phyloP scores from a whole-genome alignment of 177 flowering plant species.

The Vitis hybrid region DNA sequence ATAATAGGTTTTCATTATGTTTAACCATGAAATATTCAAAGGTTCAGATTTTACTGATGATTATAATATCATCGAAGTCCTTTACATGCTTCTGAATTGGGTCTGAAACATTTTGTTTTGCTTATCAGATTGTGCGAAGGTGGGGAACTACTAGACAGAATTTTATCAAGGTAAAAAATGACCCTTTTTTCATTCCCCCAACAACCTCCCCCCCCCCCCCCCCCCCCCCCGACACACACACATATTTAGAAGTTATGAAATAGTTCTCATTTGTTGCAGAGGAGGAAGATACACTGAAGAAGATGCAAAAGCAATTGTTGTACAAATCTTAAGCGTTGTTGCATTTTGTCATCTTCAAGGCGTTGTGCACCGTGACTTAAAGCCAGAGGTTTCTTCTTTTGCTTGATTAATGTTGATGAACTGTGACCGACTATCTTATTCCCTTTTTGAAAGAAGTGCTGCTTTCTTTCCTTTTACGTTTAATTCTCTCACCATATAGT shows the following conservation, averaged over 20 bases:
- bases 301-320: constrained; percentile 59
- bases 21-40: background rate
- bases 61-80: background rate
- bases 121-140: constrained; percentile 91
- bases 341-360: constrained; percentile 79
- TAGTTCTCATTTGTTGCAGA: constrained; percentile 26
- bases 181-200: background rate
- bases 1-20: background rate
- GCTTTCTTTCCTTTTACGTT: background rate
- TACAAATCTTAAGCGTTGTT: constrained; percentile 65
- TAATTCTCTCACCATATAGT: background rate
- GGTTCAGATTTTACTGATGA: background rate
- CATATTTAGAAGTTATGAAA: background rate
- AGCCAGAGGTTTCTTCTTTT: constrained; percentile 57
- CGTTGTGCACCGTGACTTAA: constrained; percentile 75
- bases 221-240: no score
- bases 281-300: constrained; percentile 66
- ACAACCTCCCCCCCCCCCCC: no score
- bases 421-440: background rate
- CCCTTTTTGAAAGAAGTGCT: constrained; percentile 1
- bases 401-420: background rate
- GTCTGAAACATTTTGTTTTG: constrained; percentile 5
- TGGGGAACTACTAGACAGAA: constrained; percentile 93
- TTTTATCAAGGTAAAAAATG: constrained; percentile 68
- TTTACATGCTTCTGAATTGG: background rate